Conservation (phyloP, 352 stramenopile genomes). For the Plasmopara viticola region DNA sequence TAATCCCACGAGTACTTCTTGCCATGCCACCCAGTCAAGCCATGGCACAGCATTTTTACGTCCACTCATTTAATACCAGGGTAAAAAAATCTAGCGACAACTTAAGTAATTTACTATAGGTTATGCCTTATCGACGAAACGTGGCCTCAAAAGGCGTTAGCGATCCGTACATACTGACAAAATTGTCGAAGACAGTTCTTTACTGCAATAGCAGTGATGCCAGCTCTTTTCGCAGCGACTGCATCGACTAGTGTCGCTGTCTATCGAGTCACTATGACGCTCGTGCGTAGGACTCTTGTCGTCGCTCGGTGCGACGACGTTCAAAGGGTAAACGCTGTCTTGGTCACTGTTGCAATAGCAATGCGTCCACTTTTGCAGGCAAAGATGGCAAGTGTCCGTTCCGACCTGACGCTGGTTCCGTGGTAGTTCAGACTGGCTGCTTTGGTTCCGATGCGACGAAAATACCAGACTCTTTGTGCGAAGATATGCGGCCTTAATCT, state of each 20-base stretch:
- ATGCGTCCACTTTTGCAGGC: constrained; percentile 81
- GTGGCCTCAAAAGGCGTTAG: constrained; percentile 11
- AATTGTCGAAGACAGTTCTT: constrained; percentile 59
- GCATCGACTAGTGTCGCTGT: constrained; percentile 58
- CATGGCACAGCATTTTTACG: constrained; percentile 46
- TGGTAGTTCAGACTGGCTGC: constrained; percentile 25
- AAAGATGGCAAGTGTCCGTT: constrained; percentile 68
- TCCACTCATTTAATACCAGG: constrained; percentile 32
- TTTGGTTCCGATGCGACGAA: constrained; percentile 36
- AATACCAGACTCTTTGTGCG: constrained; percentile 47
- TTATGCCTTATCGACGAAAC: too few relatives aligned
- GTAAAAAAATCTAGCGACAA: too few relatives aligned
- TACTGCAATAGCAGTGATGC: constrained; percentile 72
- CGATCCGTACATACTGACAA: constrained; percentile 59
- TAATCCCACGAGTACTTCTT: constrained; percentile 49
- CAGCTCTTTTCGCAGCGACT: constrained; percentile 61
- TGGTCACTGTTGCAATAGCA: constrained; percentile 85
- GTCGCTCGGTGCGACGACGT: constrained; percentile 11
- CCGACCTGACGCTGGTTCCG: constrained; percentile 43
- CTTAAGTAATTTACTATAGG: too few relatives aligned
- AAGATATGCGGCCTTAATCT: constrained; percentile 53
- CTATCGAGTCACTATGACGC: constrained; percentile 35
- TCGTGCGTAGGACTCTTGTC: constrained; percentile 12
- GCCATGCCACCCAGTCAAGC: constrained; percentile 74
- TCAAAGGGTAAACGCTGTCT: constrained; percentile 51